phyloP scores from a whole-genome alignment of 140 eudicot genomes.

The Cichorium intybus region DNA sequence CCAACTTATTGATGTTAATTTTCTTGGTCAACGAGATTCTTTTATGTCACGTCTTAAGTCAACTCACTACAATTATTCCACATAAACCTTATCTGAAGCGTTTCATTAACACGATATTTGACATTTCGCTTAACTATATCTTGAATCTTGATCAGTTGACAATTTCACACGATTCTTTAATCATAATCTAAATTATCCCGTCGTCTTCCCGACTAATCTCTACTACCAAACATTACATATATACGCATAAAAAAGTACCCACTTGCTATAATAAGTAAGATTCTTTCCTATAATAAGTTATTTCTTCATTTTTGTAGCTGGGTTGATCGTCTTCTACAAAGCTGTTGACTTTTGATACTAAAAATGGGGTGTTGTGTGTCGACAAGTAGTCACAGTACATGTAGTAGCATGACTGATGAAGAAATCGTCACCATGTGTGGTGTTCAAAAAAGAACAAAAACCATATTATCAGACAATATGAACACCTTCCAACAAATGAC shows the following conservation, averaged over 20 bases:
- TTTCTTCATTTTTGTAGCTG: slow-evolving; percentile 43
- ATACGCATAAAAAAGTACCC: slow-evolving; percentile 23
- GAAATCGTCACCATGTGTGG: slow-evolving; percentile 49
- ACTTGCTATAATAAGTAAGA: slow-evolving; percentile 25
- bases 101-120: slow-evolving; percentile 17
- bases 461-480: slow-evolving; percentile 61
- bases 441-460: slow-evolving; percentile 53
- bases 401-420: slow-evolving; percentile 83
- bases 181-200: not conserved
- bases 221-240: slow-evolving; percentile 2
- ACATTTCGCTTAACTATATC: slow-evolving; percentile 16
- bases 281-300: slow-evolving; percentile 10
- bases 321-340: slow-evolving; percentile 41
- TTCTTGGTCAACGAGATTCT: slow-evolving; percentile 4
- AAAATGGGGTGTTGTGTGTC: slow-evolving; percentile 49
- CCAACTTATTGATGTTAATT: not conserved
- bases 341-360: slow-evolving; percentile 41
- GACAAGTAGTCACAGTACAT: slow-evolving; percentile 54
- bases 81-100: slow-evolving; percentile 8
- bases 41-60: slow-evolving; percentile 14
- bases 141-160: slow-evolving; percentile 27
- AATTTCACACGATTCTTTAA: slow-evolving; percentile 29
- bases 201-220: slow-evolving; percentile 1
- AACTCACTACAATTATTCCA: slow-evolving; percentile 6
- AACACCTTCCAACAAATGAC: slow-evolving; percentile 58